Percentiles rank a stretch among this genome's conserved stretches.
phyloP scores from a whole-genome alignment of 805 yeast species.

The Scheffersomyces amazonensis region DNA sequence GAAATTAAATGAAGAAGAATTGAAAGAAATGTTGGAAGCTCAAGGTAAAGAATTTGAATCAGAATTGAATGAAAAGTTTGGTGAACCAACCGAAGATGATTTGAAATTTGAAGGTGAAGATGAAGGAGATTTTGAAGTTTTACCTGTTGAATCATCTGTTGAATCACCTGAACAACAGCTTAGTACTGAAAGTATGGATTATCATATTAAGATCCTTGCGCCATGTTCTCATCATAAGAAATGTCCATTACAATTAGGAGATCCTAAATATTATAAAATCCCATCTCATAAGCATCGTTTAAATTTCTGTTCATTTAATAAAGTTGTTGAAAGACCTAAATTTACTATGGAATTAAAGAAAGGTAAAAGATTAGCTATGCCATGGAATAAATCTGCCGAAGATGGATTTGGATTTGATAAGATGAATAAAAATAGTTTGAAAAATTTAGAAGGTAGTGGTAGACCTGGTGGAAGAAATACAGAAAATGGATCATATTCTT shows the following conservation, averaged over 20 bases:
- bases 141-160: slow-evolving; percentile 14
- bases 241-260: slow-evolving; percentile 83
- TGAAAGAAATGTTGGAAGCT: slow-evolving; percentile 12
- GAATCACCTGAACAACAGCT: slow-evolving; percentile 5
- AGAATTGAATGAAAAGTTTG: slow-evolving; percentile 37
- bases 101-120: slow-evolving; percentile 48
- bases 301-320: slow-evolving; percentile 73
- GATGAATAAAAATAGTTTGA: slow-evolving; percentile 20
- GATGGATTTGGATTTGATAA: slow-evolving; percentile 54
- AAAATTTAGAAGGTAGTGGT: slow-evolving; percentile 66
- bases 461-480: slow-evolving; percentile 67
- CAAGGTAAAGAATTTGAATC: slow-evolving; percentile 20
- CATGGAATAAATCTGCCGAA: slow-evolving; percentile 60
- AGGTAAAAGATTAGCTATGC: slow-evolving; percentile 70
- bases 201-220: slow-evolving; percentile 68
- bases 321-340: slow-evolving; percentile 72
- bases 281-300: slow-evolving; percentile 57
- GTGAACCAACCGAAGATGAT: slow-evolving; percentile 41
- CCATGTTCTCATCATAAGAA: slow-evolving; percentile 88
- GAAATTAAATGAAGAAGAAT: slow-evolving; percentile 15
- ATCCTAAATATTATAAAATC: slow-evolving; percentile 61
- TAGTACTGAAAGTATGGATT: slow-evolving; percentile 27
- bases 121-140: slow-evolving; percentile 24
- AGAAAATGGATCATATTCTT: slow-evolving; percentile 72
- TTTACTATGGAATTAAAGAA: slow-evolving; percentile 80